phyloP scores from a whole-genome alignment of 23 red algal genomes.

The Gracilariopsis chorda region DNA sequence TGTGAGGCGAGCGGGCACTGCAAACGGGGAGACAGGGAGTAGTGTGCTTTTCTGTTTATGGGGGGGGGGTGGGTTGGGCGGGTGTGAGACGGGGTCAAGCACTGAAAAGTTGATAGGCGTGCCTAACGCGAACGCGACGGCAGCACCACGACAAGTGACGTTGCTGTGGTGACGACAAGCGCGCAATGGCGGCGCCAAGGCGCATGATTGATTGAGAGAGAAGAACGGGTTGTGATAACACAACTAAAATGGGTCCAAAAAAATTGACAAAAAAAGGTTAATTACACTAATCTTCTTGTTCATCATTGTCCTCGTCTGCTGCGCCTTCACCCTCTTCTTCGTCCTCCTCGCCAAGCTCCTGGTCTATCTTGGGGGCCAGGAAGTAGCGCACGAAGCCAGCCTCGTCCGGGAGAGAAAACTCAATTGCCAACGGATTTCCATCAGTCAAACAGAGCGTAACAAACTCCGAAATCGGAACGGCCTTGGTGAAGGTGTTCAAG shows the following conservation, averaged over 20 bases:
- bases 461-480: constrained; percentile 79
- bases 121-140: too few species aligned
- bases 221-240: too few species aligned
- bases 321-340: constrained; percentile 9
- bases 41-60: too few species aligned
- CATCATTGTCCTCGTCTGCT: constrained; percentile 25
- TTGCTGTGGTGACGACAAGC: too few species aligned
- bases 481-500: constrained; percentile 92
- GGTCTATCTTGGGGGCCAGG: constrained; percentile 93
- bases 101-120: neutral
- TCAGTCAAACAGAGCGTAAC: constrained; percentile 76
- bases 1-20: neutral
- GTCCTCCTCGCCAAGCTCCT: constrained; percentile 40
- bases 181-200: too few species aligned
- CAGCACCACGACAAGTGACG: too few species aligned
- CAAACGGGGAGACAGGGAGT: neutral
- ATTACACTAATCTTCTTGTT: neutral
- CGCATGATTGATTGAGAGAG: too few species aligned
- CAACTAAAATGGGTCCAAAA: too few species aligned
- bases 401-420: constrained; percentile 82
- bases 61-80: too few species aligned
- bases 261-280: neutral
- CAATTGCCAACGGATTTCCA: constrained; percentile 78
- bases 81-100: too few species aligned
- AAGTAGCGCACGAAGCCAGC: constrained; percentile 88